Conservation (phyloP, 441 rosid genomes). For the Eruca vesicaria region DNA sequence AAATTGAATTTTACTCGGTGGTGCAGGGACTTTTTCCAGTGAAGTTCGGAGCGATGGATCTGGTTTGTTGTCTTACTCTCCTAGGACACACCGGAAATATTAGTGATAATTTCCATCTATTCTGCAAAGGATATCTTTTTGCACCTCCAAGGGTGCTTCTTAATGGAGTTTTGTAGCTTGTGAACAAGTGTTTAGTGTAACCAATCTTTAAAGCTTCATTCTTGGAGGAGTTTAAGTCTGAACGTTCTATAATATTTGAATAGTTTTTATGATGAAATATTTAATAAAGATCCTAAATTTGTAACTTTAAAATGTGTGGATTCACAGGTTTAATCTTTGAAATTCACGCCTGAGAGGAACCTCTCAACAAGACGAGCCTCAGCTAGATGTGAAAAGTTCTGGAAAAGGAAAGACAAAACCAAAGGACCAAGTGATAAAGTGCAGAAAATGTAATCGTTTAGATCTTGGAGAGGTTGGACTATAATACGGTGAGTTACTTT, state of each 20-base stretch:
- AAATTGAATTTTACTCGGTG: slow-evolving; percentile 42
- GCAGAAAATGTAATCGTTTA: background rate
- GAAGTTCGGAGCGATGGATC: slow-evolving; percentile 78
- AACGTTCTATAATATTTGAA: background rate
- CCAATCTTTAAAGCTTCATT: background rate
- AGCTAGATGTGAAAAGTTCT: background rate
- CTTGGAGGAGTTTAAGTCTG: background rate
- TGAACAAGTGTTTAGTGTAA: background rate
- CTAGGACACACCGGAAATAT: slow-evolving; percentile 98
- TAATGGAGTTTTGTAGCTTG: slow-evolving; percentile 4
- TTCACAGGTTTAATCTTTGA: slow-evolving; percentile 82
- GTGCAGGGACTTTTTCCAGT: slow-evolving; percentile 68
- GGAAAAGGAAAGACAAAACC: background rate
- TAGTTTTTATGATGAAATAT: too few relatives aligned
- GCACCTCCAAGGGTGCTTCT: background rate
- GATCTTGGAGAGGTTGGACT: background rate
- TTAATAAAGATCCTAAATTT: background rate
- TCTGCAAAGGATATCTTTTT: too few relatives aligned
- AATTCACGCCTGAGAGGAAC: slow-evolving; percentile 88
- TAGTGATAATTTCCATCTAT: background rate
- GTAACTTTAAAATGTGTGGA: background rate
- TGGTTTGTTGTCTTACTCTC: slow-evolving; percentile 91
- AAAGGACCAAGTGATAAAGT: background rate
- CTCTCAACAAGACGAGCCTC: slow-evolving; percentile 68
- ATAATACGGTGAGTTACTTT: background rate